Evolutionary conservation across 805 yeast species (phyloP).

Genomic region (Torulaspora microellipsoides): DNA sequence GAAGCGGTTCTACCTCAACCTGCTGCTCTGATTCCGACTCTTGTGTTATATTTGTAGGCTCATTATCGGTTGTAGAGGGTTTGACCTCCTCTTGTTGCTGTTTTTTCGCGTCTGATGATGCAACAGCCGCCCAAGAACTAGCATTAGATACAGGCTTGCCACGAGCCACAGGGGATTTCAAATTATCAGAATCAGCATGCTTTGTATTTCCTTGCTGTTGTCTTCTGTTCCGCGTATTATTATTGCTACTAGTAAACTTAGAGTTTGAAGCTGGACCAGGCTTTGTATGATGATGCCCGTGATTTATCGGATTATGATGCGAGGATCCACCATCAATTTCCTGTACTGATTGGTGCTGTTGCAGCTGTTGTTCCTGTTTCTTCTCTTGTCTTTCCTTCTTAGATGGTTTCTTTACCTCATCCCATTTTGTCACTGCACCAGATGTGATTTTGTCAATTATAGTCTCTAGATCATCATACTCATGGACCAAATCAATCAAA

Average conservation of each 20-base stretch:
- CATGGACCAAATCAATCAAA: conserved; percentile 67
- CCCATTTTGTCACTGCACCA: conserved; percentile 91
- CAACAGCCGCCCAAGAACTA: conserved; percentile 39
- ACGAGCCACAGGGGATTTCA: conserved; percentile 27
- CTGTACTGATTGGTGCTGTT: conserved; percentile 17
- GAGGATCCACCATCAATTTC: conserved; percentile 7
- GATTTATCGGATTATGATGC: conserved; percentile 6
- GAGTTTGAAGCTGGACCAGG: conserved; percentile 10
- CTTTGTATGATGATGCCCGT: conserved; percentile 12
- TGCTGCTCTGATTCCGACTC: conserved; percentile 6
- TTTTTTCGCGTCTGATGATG: conserved; percentile 23
- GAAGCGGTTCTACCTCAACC: conserved; percentile 5
- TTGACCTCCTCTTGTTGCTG: conserved; percentile 4
- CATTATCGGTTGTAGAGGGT: neutral
- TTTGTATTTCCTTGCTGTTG: conserved; percentile 19
- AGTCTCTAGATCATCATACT: conserved; percentile 69
- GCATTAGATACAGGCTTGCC: conserved; percentile 26
- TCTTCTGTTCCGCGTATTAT: conserved; percentile 9
- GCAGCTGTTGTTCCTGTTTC: conserved; percentile 23
- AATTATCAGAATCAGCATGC: conserved; percentile 22
- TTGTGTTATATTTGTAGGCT: neutral
- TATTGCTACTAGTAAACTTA: conserved; percentile 9
- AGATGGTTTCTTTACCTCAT: conserved; percentile 68
- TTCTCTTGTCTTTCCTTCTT: conserved; percentile 50
- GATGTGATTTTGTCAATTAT: conserved; percentile 85